phyloP scores from a whole-genome alignment of 2,329 filamentous ascomycete genomes.

The Botrytis deweyae region DNA sequence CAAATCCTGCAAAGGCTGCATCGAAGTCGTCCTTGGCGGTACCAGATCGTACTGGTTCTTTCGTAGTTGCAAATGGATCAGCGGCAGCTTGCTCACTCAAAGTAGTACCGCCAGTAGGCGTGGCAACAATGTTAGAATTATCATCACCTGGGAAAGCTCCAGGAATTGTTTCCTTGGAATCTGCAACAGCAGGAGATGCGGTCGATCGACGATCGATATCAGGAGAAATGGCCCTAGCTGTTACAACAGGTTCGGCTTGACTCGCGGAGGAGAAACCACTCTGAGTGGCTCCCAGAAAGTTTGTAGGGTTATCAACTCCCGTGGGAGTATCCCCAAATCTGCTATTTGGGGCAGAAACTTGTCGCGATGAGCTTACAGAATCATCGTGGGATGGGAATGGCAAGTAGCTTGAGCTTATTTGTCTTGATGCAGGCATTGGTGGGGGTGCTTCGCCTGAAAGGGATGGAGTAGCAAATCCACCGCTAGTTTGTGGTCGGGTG shows the following conservation, averaged over 20 bases:
- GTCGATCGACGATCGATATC: conserved; percentile 37
- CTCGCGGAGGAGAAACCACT: conserved; percentile 37
- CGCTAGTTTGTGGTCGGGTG: conserved; percentile 31
- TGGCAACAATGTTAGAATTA: conserved; percentile 47
- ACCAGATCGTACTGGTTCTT: conserved; percentile 48
- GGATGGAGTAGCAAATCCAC: conserved; percentile 44
- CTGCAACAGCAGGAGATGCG: conserved; percentile 34
- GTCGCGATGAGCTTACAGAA: conserved; percentile 74
- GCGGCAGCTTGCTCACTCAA: conserved; percentile 48
- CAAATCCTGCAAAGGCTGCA: conserved; percentile 77
- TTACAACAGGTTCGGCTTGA: conserved; percentile 27
- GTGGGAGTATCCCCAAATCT: conserved; percentile 53
- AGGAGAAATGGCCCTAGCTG: conserved; percentile 34
- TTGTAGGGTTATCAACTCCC: conserved; percentile 43
- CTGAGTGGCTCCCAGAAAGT: conserved; percentile 38
- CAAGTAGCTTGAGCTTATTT: conserved; percentile 74
- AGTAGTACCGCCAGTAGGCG: conserved; percentile 48
- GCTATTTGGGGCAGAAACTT: conserved; percentile 71
- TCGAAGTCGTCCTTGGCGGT: conserved; percentile 77
- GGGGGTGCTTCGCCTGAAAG: conserved; percentile 61
- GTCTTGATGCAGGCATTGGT: conserved; percentile 68
- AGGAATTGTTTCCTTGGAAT: conserved; percentile 45
- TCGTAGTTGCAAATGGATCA: conserved; percentile 56
- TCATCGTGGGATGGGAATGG: conserved; percentile 66
- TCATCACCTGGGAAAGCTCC: conserved; percentile 54